Conservation (phyloP, 805 yeast genomes). For the Jamesozyma lodderae region DNA sequence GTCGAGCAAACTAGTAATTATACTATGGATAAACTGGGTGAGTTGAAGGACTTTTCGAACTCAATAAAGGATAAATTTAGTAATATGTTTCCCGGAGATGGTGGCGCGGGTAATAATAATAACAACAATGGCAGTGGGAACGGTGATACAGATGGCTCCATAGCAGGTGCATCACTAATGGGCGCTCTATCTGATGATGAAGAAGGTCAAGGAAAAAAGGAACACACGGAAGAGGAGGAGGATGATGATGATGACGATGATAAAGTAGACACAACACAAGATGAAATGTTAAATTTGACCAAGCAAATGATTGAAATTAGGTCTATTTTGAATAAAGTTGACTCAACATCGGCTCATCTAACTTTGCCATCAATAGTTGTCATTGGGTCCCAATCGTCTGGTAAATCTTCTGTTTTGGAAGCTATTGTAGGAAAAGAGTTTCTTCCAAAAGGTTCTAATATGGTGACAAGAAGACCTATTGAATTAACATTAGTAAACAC, state of each 20-base stretch:
- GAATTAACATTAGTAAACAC: conserved; percentile 88
- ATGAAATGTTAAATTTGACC: conserved; percentile 81
- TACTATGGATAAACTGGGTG: conserved; percentile 56
- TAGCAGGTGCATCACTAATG: conserved; percentile 26
- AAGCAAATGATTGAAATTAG: conserved; percentile 96
- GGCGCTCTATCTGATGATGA: conserved; percentile 33
- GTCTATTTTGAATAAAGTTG: conserved; percentile 64
- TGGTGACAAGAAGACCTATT: conserved; percentile 97
- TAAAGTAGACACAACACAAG: conserved; percentile 51
- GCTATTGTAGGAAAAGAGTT: conserved; percentile 97
- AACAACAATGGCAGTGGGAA: conserved; percentile 52
- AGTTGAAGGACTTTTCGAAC: conserved; percentile 54
- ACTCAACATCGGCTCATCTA: conserved; percentile 60
- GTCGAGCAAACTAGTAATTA: conserved; percentile 76
- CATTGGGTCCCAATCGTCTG: conserved; percentile 94
- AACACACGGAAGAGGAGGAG: conserved; percentile 33
- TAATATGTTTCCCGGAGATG: conserved; percentile 25
- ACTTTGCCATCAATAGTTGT: conserved; percentile 93
- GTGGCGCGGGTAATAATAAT: conserved; percentile 39
- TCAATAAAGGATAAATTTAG: conserved; percentile 38
- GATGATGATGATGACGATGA: conserved; percentile 45
- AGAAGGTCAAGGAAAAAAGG: conserved; percentile 31
- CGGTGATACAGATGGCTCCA: conserved; percentile 13
- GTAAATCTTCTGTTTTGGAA: conserved; percentile 93
- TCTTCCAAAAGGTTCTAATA: conserved; percentile 91